Percentiles rank a stretch among this genome's conserved stretches.
These are phyloP conservation scores for Cicer judaicum DNA, from an alignment of 306 rosid species.

Conservation along the genomic window DNA sequence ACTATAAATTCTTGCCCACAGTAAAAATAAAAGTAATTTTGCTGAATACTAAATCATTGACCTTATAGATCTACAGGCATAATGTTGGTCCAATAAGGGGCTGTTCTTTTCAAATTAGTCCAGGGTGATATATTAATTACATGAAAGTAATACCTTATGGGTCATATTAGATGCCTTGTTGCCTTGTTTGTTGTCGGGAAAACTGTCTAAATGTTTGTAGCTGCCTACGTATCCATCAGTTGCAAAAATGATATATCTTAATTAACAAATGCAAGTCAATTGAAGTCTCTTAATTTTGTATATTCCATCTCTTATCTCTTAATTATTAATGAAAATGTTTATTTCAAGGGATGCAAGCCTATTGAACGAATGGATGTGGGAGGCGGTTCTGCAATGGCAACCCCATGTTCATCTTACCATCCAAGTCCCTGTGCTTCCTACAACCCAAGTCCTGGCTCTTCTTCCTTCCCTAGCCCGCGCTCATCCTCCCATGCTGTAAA, in stretches of 20 bases:
- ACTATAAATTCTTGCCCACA: not conserved
- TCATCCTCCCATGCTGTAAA: conserved; percentile 69
- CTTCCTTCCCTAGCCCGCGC: conserved; percentile 86
- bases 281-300: not conserved
- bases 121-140: not conserved
- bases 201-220: not conserved
- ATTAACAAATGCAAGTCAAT: not conserved
- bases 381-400: conserved; percentile 70
- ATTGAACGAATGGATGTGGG: conserved; percentile 64
- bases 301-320: not conserved
- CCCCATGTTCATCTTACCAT: conserved; percentile 78
- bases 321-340: conserved; percentile 22
- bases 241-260: not conserved
- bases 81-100: not conserved
- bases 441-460: conserved; percentile 90
- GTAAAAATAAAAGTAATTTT: not conserved
- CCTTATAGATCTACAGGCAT: not conserved
- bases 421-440: conserved; percentile 85
- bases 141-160: not conserved
- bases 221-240: not conserved
- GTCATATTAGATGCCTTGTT: not conserved
- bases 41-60: not conserved
- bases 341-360: conserved; percentile 84
- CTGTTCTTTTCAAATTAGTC: not conserved
- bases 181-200: not conserved